Conservation (phyloP, 805 yeast species). For the Candida qinlingensis region DNA sequence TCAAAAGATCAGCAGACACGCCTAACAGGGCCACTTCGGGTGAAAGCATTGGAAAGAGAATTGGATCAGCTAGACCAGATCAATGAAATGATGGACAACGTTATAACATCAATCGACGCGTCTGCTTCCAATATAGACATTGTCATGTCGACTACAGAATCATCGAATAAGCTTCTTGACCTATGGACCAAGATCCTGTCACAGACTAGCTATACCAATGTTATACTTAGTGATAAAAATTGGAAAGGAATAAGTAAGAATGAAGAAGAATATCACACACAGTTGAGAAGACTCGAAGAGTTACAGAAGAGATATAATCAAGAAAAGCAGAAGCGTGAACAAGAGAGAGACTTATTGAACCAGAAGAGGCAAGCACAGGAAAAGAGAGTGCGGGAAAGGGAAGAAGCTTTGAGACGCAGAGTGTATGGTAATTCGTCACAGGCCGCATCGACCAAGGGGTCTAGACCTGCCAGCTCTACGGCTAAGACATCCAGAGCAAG, state of each 20-base stretch:
- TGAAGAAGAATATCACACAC: conserved; percentile 21
- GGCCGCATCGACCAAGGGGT: not conserved
- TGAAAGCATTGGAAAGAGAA: conserved; percentile 21
- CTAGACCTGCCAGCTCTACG: not conserved
- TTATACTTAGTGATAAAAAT: conserved; percentile 37
- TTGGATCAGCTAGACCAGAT: conserved; percentile 18
- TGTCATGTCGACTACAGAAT: conserved; percentile 33
- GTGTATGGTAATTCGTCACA: conserved; percentile 21
- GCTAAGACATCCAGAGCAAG: not conserved
- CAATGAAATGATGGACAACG: conserved; percentile 17
- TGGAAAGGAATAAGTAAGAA: conserved; percentile 32
- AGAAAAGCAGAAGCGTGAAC: conserved; percentile 22
- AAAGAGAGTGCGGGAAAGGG: conserved; percentile 20
- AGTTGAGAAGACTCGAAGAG: conserved; percentile 25
- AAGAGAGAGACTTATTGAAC: conserved; percentile 19
- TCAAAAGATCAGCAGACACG: conserved; percentile 11
- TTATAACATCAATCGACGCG: conserved; percentile 17
- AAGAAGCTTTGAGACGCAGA: conserved; percentile 24
- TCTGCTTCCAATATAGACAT: conserved; percentile 16
- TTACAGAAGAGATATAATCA: conserved; percentile 22
- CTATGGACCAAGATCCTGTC: conserved; percentile 60
- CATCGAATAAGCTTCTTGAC: conserved; percentile 45
- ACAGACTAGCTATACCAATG: conserved; percentile 51
- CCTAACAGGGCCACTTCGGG: conserved; percentile 15
- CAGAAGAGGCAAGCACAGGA: conserved; percentile 16